phyloP scores from a whole-genome alignment of 2,329 filamentous ascomycete genomes.

The Escovopsis sp. region DNA sequence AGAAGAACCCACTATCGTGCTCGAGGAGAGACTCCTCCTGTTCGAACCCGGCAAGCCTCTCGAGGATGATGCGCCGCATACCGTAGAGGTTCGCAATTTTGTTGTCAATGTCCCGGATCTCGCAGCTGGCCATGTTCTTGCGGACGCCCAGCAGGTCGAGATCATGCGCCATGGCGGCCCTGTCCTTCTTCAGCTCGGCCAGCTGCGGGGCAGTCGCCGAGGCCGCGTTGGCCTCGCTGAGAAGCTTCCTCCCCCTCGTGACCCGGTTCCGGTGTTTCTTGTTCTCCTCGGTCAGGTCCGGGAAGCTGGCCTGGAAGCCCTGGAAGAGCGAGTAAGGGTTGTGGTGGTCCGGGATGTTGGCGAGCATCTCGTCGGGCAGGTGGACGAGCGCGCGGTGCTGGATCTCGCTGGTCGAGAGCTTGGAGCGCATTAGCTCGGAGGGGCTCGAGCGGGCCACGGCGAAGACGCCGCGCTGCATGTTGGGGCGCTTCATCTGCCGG shows the following conservation, averaged over 20 bases:
- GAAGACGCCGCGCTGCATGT: constrained; percentile 79
- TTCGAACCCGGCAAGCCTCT: constrained; percentile 72
- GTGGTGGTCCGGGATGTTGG: constrained; percentile 73
- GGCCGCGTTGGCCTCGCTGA: constrained; percentile 46
- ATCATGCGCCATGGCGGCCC: constrained; percentile 64
- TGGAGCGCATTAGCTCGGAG: constrained; percentile 85
- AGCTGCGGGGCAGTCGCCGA: constrained; percentile 49
- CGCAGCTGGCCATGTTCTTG: constrained; percentile 94
- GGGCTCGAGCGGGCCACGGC: constrained; percentile 81
- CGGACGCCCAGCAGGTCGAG: constrained; percentile 83
- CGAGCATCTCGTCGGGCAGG: constrained; percentile 77
- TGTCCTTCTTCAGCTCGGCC: constrained; percentile 64
- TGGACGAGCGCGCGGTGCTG: constrained; percentile 83
- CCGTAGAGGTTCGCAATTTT: constrained; percentile 87
- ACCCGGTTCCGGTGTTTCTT: constrained; percentile 57
- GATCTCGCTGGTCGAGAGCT: constrained; percentile 80
- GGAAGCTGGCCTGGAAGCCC: constrained; percentile 84
- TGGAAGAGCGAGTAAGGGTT: constrained; percentile 90
- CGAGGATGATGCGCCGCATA: constrained; percentile 85
- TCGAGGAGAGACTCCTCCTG: constrained; percentile 83
- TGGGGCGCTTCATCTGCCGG: constrained; percentile 71
- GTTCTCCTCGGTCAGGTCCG: constrained; percentile 52
- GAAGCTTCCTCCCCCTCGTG: constrained; percentile 61
- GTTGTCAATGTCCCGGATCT: constrained; percentile 92
- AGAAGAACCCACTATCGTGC: constrained; percentile 54